A percentile compares a stretch with the other conserved stretches of the same genome.
These are phyloP conservation scores for Plasmodium gallinaceum DNA, from an alignment of 169 alveolate genomes.

Conservation along the genomic window DNA sequence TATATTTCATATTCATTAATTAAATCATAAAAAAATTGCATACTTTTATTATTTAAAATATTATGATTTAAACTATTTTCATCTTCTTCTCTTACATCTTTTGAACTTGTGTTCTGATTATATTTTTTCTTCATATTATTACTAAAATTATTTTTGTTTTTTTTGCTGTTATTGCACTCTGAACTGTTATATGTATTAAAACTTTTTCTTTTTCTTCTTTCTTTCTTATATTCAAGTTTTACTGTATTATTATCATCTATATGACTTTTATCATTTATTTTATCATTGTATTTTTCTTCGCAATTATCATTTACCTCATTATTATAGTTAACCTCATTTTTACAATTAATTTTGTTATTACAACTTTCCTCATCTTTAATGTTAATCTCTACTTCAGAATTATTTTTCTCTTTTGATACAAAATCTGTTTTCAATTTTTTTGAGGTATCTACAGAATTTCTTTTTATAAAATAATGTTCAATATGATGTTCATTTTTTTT, in stretches of 20 bases:
- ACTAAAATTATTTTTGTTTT: constrained; percentile 4
- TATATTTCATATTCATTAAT: constrained; percentile 47
- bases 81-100: background rate
- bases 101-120: background rate
- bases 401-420: constrained; percentile 12
- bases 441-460: background rate
- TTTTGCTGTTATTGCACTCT: constrained; percentile 17
- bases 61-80: constrained; percentile 43
- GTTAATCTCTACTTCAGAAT: constrained; percentile 3
- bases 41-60: background rate
- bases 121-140: constrained; percentile 4
- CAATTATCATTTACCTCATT: background rate
- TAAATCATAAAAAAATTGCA: constrained; percentile 33
- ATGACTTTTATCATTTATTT: background rate
- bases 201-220: constrained; percentile 25
- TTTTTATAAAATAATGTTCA: constrained; percentile 52
- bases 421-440: constrained; percentile 30
- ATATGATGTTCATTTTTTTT: constrained; percentile 42
- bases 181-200: background rate
- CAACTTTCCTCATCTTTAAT: background rate
- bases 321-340: constrained; percentile 1
- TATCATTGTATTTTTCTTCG: background rate
- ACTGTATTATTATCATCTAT: no score
- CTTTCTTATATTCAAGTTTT: constrained; percentile 20
- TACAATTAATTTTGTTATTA: constrained; percentile 3